These are phyloP conservation scores for Erodium maritimum DNA, from an alignment of 345 rosid species.

Conservation along the genomic window DNA sequence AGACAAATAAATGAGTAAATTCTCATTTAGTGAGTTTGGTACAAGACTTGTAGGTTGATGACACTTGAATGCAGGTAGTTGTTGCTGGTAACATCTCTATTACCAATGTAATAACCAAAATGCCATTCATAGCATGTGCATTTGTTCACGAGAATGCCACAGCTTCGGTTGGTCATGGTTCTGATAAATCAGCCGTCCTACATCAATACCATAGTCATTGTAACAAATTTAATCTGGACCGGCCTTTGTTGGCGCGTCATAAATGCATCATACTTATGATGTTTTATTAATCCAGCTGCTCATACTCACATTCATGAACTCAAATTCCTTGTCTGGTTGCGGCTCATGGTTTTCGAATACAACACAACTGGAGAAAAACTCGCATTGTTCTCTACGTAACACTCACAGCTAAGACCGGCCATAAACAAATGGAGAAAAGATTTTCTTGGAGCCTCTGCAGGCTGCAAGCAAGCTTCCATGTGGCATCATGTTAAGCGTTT, in stretches of 20 bases:
- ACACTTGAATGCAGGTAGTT: slow-evolving; percentile 21
- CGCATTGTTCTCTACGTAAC: neutral
- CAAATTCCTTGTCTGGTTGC: neutral
- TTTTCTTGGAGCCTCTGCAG: neutral
- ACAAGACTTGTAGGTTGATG: slow-evolving; percentile 8
- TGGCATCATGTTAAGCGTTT: neutral
- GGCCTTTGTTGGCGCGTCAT: neutral
- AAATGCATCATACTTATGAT: neutral
- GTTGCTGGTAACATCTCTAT: slow-evolving; percentile 11
- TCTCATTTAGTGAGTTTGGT: neutral
- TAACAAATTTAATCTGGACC: neutral
- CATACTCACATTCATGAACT: too few species aligned
- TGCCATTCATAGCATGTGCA: neutral
- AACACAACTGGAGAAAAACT: too few species aligned
- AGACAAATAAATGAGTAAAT: slow-evolving; percentile 3
- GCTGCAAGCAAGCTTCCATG: neutral
- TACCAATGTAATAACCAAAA: slow-evolving; percentile 1
- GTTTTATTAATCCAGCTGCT: too few species aligned
- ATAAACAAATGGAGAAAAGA: too few species aligned
- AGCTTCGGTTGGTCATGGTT: neutral
- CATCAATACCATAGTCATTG: neutral
- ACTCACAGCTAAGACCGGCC: too few species aligned
- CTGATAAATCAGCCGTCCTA: neutral
- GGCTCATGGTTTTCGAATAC: too few species aligned
- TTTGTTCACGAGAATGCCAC: too few species aligned